Conservation (phyloP, 768 basidiomycete species). For the Mycena kentingensis region DNA sequence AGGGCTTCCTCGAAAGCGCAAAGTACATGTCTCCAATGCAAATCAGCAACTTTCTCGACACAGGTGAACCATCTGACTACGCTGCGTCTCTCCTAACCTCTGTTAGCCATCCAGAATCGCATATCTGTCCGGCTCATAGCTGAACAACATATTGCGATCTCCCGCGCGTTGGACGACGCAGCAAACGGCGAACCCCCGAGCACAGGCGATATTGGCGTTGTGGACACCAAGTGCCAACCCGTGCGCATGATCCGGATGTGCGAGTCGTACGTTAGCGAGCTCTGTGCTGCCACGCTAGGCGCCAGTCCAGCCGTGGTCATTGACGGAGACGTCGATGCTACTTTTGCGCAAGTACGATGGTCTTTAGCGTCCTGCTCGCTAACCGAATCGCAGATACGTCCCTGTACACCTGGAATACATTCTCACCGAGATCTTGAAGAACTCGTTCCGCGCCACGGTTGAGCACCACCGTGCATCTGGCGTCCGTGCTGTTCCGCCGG, state of each 20-base stretch:
- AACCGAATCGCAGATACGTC: constrained; percentile 68
- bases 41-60: constrained; percentile 79
- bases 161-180: constrained; percentile 56
- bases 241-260: constrained; percentile 76
- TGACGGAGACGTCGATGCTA: constrained; percentile 69
- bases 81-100: background rate
- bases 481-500: constrained; percentile 52
- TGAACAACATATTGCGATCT: constrained; percentile 87
- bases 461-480: constrained; percentile 58
- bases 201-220: constrained; percentile 65
- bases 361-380: background rate
- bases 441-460: constrained; percentile 86
- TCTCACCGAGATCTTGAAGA: constrained; percentile 87
- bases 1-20: constrained; percentile 87
- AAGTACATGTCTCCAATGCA: constrained; percentile 82
- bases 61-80: constrained; percentile 21
- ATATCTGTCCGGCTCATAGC: constrained; percentile 88
- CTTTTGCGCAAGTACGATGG: constrained; percentile 69
- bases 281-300: constrained; percentile 85
- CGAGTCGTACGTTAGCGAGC: constrained; percentile 75
- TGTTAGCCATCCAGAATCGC: constrained; percentile 71
- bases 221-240: constrained; percentile 74
- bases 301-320: constrained; percentile 65
- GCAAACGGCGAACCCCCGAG: no score
- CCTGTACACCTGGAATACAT: constrained; percentile 92